Conservation (phyloP, 1,284 basidiomycete genomes). For the Bjerkandera adusta region DNA sequence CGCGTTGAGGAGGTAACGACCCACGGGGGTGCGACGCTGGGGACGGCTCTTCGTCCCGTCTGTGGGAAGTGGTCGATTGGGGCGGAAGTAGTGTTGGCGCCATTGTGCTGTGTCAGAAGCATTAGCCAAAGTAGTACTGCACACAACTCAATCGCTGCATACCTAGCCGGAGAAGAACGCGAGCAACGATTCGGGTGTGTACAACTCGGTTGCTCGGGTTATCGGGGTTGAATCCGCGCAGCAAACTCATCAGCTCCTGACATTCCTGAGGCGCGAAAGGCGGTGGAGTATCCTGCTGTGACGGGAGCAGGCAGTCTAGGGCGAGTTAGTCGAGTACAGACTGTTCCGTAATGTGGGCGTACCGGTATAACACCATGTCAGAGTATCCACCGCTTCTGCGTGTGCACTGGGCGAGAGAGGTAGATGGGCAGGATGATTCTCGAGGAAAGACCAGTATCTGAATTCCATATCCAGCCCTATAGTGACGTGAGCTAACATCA, state of each 20-base stretch:
- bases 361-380: slow-evolving; percentile 78
- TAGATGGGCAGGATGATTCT: slow-evolving; percentile 69
- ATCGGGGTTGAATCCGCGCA: slow-evolving; percentile 46
- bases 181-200: slow-evolving; percentile 65
- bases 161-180: slow-evolving; percentile 68
- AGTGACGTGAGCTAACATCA: slow-evolving; percentile 19
- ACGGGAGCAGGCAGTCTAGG: slow-evolving; percentile 62
- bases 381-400: slow-evolving; percentile 63
- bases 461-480: slow-evolving; percentile 68
- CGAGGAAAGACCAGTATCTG: slow-evolving; percentile 74
- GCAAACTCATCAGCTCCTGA: slow-evolving; percentile 61
- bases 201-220: slow-evolving; percentile 40
- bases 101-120: slow-evolving; percentile 51
- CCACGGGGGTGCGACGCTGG: slow-evolving; percentile 39
- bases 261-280: slow-evolving; percentile 75
- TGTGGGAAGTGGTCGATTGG: slow-evolving; percentile 56
- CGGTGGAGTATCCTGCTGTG: slow-evolving; percentile 48
- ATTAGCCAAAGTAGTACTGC: slow-evolving; percentile 3
- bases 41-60: slow-evolving; percentile 35
- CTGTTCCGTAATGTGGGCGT: slow-evolving; percentile 13
- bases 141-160: slow-evolving; percentile 29
- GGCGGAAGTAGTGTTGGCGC: slow-evolving; percentile 68
- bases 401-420: slow-evolving; percentile 49
- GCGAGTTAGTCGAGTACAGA: slow-evolving; percentile 3
- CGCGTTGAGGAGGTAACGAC: slow-evolving; percentile 53